Evolutionary conservation across 768 basidiomycete species (phyloP).

Genomic region (Crucibulum laeve): DNA sequence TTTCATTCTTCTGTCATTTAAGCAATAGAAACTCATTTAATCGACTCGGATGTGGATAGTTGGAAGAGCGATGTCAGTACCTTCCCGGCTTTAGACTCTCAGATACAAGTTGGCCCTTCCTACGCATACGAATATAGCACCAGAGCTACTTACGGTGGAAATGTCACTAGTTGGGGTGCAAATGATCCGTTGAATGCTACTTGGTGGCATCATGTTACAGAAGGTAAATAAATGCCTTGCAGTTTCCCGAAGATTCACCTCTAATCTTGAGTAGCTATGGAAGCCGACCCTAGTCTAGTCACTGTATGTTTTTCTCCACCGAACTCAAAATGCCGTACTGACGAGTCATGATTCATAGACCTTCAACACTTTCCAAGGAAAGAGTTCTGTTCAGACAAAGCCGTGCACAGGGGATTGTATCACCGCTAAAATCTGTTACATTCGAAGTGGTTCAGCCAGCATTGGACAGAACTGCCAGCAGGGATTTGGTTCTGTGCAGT

Average conservation of each 20-base stretch:
- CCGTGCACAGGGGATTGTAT: slow-evolving; percentile 60
- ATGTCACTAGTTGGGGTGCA: slow-evolving; percentile 51
- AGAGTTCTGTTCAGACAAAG: slow-evolving; percentile 49
- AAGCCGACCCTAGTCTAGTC: slow-evolving; percentile 51
- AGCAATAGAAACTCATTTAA: slow-evolving; percentile 1
- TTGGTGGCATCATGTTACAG: slow-evolving; percentile 80
- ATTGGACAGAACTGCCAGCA: slow-evolving; percentile 57
- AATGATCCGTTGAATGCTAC: slow-evolving; percentile 75
- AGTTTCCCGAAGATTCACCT: not conserved
- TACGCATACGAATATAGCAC: slow-evolving; percentile 68
- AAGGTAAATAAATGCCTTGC: too few relatives aligned
- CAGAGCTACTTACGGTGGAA: slow-evolving; percentile 59
- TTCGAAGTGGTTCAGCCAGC: slow-evolving; percentile 66
- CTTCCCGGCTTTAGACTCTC: slow-evolving; percentile 54
- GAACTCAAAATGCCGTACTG: not conserved
- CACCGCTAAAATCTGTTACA: slow-evolving; percentile 72
- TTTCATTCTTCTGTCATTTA: slow-evolving; percentile 1
- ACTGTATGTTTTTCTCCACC: slow-evolving; percentile 32
- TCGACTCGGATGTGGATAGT: slow-evolving; percentile 26
- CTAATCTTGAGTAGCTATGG: slow-evolving; percentile 43
- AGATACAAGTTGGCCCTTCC: slow-evolving; percentile 54
- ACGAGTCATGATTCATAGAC: slow-evolving; percentile 25
- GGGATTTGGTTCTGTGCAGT: slow-evolving; percentile 59
- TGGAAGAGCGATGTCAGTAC: slow-evolving; percentile 62
- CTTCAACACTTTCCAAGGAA: slow-evolving; percentile 72